Evolutionary conservation across 2,329 filamentous ascomycete species (phyloP).

Genomic region (Alternaria sp.): DNA sequence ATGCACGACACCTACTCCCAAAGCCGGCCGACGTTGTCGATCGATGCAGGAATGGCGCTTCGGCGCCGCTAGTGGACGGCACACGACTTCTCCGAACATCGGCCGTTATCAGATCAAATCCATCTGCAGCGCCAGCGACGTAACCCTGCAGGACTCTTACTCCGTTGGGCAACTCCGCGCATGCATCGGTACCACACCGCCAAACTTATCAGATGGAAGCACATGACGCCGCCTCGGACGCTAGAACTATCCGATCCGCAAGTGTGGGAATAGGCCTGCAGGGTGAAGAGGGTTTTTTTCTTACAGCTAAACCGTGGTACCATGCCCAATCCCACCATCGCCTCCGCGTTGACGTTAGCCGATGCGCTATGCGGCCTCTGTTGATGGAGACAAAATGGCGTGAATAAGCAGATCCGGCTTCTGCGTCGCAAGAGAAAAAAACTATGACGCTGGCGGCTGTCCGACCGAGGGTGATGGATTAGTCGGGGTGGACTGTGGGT

Average conservation of each 20-base stretch:
- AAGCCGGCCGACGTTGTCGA: conserved; percentile 10
- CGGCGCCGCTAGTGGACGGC: conserved; percentile 9
- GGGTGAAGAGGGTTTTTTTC: conserved; percentile 26
- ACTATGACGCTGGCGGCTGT: conserved; percentile 33
- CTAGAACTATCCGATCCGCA: conserved; percentile 45
- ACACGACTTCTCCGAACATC: conserved; percentile 30
- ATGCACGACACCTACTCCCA: conserved; percentile 18
- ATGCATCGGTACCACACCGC: conserved; percentile 18
- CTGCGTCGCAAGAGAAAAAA: conserved; percentile 18
- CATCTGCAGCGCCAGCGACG: conserved; percentile 30
- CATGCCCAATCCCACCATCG: conserved; percentile 9
- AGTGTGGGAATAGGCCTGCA: conserved; percentile 26
- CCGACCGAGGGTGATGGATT: conserved; percentile 22
- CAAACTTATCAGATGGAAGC: conserved; percentile 48
- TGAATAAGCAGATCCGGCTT: conserved; percentile 15
- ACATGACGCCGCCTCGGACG: conserved; percentile 25
- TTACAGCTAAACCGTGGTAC: conserved; percentile 37
- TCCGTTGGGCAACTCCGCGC: conserved; percentile 33
- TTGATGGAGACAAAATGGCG: not conserved
- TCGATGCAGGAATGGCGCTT: conserved; percentile 7
- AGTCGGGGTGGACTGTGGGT: conserved; percentile 12
- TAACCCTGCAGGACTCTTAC: conserved; percentile 36
- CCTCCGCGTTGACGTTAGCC: conserved; percentile 30
- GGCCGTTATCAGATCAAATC: conserved; percentile 46
- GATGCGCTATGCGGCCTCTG: conserved; percentile 18